Base-by-base conservation (phyloP, 2,329 filamentous ascomycete species). In the Drechslerella stenobrocha region DNA sequence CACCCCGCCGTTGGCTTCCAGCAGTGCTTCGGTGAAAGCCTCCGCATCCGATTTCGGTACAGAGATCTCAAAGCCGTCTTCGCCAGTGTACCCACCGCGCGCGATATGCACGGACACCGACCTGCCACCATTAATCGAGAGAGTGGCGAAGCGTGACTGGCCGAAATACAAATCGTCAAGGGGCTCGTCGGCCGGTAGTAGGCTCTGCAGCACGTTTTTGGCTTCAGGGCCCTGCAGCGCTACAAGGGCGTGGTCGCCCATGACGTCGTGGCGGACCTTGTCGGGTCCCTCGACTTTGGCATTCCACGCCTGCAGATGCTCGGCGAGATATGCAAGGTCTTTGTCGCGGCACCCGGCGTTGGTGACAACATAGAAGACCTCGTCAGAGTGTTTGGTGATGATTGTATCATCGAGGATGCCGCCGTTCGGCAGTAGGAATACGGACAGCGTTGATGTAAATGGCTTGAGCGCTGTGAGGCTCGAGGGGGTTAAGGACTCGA, bases 21-120 rank as follows among this genome's bases (percentile, higher is more conserved):
- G 82, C 22, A 96, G 81, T 22, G 84, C 80, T 75, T 90, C 81
- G 3, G 88, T 86, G 37, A 91, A 81, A 18, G 79, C 79, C 3
- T 84, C 81, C 6, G 86, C 84, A 72, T 86, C 82, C 22, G 81
- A 81, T 0, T 83, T 81, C 0, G 87, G 84, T 73, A 96, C 88
- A 37, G 89, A 93, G 74, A 98, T 89, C 79, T 98, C 93, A 78
- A 98, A 98, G 40, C 93, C 93, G 76, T 98, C 93, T 79, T 98
- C 93, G 66, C 93, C 93, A 0, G 93, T 98, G 80, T 98, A 98
- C 2, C 93, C 93, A 46, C 88, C 93, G 67, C 93, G 85, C 75
- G 86, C 91, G 74, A 96, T 85, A 51, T 96, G 82, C 47, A 93
- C 74, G 75, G 50, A 32, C 6, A 63, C 26, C 28, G 28, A 30